phyloP scores from a whole-genome alignment of 805 yeast species.

The Cyberlindnera euphorbiae region DNA sequence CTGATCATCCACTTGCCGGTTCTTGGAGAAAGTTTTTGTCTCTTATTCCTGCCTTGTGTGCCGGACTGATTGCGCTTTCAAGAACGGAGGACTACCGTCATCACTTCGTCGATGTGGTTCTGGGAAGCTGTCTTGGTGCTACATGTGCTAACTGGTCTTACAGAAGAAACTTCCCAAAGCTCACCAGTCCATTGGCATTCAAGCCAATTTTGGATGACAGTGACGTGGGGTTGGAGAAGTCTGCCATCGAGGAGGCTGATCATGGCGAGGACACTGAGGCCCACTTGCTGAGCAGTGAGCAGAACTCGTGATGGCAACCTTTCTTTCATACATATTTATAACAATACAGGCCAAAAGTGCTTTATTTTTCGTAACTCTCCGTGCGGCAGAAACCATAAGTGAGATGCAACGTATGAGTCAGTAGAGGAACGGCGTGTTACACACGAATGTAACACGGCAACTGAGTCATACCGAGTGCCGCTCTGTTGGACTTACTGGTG shows the following conservation, averaged over 20 bases:
- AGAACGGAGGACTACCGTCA: conserved; percentile 93
- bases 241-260: conserved; percentile 17
- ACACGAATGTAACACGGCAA: too few species aligned
- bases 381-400: too few species aligned
- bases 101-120: conserved; percentile 77
- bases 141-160: conserved; percentile 45
- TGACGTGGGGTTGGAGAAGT: conserved; percentile 30
- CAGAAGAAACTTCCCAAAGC: conserved; percentile 36
- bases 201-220: conserved; percentile 38
- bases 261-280: conserved; percentile 15
- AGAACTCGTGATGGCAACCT: background rate
- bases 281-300: conserved; percentile 11
- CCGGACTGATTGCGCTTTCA: conserved; percentile 72
- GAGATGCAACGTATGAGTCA: too few species aligned
- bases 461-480: too few species aligned
- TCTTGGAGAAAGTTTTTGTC: conserved; percentile 58
- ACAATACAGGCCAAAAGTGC: too few species aligned
- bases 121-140: conserved; percentile 69
- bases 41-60: conserved; percentile 57
- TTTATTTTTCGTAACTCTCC: too few species aligned
- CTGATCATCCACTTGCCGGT: conserved; percentile 46
- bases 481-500: too few species aligned
- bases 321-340: too few species aligned
- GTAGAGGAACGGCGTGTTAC: too few species aligned
- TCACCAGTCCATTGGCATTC: conserved; percentile 30